phyloP scores from a whole-genome alignment of 192 early-diverging fungal genomes.

The Phlyctochytrium bullatum region DNA sequence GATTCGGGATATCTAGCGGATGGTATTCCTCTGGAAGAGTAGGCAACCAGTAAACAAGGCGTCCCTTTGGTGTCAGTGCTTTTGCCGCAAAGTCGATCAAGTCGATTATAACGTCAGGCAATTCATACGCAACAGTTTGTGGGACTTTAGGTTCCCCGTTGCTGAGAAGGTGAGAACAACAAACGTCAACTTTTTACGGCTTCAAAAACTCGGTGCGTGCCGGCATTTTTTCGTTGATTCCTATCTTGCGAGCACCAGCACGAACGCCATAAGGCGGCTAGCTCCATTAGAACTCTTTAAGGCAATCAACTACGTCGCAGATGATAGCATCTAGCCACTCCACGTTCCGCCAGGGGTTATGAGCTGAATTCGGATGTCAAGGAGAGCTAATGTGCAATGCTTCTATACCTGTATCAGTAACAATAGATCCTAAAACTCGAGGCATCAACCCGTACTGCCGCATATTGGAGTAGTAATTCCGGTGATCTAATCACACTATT shows the following conservation, averaged over 20 bases:
- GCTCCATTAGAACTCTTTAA: constrained; percentile 24
- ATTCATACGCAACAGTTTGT: constrained; percentile 92
- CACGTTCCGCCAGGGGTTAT: constrained; percentile 71
- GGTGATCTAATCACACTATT: background rate
- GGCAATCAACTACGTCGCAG: constrained; percentile 64
- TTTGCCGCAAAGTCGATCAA: constrained; percentile 79
- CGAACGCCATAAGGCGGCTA: constrained; percentile 92
- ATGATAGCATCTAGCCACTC: constrained; percentile 84
- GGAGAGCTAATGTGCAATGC: background rate
- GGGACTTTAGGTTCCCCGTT: constrained; percentile 68
- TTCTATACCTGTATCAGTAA: constrained; percentile 72
- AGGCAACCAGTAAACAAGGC: constrained; percentile 96
- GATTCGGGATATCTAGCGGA: constrained; percentile 71
- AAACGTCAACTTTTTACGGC: constrained; percentile 16
- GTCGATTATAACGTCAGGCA: constrained; percentile 85
- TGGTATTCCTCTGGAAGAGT: constrained; percentile 78
- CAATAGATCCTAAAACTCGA: constrained; percentile 76
- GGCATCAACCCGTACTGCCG: constrained; percentile 75
- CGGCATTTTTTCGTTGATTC: constrained; percentile 47
- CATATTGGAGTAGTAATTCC: constrained; percentile 62
- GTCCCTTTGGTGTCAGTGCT: constrained; percentile 70
- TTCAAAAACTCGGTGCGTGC: constrained; percentile 28
- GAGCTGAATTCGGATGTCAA: constrained; percentile 31
- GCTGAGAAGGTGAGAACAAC: constrained; percentile 20
- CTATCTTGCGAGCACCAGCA: constrained; percentile 91